Conservation (phyloP, 202 grass and related monocot genomes). For the Setaria viridis region DNA sequence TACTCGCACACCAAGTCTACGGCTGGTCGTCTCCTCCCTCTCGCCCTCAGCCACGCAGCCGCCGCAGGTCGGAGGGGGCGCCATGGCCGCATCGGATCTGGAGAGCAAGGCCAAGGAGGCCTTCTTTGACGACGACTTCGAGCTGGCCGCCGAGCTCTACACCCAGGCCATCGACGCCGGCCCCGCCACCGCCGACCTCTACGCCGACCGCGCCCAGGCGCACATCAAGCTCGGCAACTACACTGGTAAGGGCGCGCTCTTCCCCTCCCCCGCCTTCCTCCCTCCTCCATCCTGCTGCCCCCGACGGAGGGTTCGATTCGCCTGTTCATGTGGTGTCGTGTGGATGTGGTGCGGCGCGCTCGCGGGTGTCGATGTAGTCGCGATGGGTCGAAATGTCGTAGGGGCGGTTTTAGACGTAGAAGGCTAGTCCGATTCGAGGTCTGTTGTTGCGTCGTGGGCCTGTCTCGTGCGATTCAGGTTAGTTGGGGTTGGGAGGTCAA, state of each 20-base stretch:
- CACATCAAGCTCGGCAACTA: constrained; percentile 93
- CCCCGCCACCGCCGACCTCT: constrained; percentile 69
- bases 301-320: neutral
- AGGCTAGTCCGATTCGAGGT: neutral
- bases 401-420: neutral
- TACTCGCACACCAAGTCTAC: constrained; percentile 33
- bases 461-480: neutral
- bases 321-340: neutral
- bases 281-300: neutral
- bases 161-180: constrained; percentile 79
- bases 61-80: constrained; percentile 23
- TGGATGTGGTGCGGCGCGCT: neutral
- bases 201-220: constrained; percentile 84
- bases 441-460: neutral
- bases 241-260: constrained; percentile 52
- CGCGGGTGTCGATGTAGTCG: neutral
- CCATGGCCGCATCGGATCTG: constrained; percentile 70
- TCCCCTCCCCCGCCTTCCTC: neutral
- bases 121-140: constrained; percentile 95
- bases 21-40: constrained; percentile 9
- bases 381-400: neutral
- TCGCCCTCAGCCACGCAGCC: constrained; percentile 13
- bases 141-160: constrained; percentile 89
- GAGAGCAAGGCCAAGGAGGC: constrained; percentile 88
- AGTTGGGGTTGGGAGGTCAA: constrained; percentile 4